Base-by-base conservation (phyloP, 257 asterid genomes). In the Craterostigma plantagineum region DNA sequence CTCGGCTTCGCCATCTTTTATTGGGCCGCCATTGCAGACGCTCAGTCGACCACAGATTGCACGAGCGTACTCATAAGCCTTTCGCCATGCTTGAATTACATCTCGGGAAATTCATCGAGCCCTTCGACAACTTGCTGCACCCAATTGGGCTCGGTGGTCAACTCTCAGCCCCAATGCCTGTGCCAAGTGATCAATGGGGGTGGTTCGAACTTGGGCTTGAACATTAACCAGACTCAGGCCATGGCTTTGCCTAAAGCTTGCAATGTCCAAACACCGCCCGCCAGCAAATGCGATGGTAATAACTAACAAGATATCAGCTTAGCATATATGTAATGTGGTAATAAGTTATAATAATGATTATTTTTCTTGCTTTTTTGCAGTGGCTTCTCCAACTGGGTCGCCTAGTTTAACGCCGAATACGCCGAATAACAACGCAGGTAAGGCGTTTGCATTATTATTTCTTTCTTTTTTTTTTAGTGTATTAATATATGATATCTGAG, bases 21-120 rank as follows among this genome's bases (percentile, higher is more conserved):
- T n/a, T 23, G 30, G 30, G 30, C 30, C 30, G 30, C 30, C 30
- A 6, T 23, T 23, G 14, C 11, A 8, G 7, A 7, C 9, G 11
- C 14, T n/a, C 42, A 30, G 18, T 7, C 30, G 23, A 49, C 33
- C 12, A 38, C 16, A 39, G 77, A 76, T 42, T 84, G 96, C 67
- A 79, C 90, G 3, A 72, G 58, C 13, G 87, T 72, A 33, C 51
- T 84, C 40, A 64, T 79, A 34, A 84, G 93, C 69, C 34, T 84
- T 90, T 71, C 96, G 0, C 96, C 96, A 5, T 84, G 96, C 51
- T 81, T 84, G 44, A 74, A 54, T 67, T 84, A 73, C 65, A 14
- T 40, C 45, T 11, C 45, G 3, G 45, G 45, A n/a, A 40, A 40
- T 8, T 40, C 45, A 1, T 8, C 45, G 15, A 12, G 5, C n/a